phyloP scores from a whole-genome alignment of 768 basidiomycete species.

The Pulveroboletus sp. region DNA sequence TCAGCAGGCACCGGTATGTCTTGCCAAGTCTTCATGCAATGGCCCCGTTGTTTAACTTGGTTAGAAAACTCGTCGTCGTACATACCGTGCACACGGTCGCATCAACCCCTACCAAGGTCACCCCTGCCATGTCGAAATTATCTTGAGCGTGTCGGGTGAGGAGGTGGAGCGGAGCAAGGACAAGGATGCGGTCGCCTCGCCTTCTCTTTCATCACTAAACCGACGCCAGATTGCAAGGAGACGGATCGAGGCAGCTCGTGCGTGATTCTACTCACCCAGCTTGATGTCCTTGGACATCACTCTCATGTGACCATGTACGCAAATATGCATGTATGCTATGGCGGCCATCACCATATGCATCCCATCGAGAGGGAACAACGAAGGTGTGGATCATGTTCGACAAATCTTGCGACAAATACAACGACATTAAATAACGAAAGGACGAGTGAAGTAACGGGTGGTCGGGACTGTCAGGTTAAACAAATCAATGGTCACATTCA shows the following conservation, averaged over 20 bases:
- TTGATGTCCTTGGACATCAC: constrained; percentile 7
- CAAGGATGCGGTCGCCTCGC: constrained; percentile 51
- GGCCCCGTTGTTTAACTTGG: constrained; percentile 1
- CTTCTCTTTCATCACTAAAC: constrained; percentile 67
- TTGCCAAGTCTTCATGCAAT: not conserved
- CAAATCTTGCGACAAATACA: constrained; percentile 6
- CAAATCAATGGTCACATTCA: not conserved
- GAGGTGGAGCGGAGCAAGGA: constrained; percentile 94
- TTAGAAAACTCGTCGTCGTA: constrained; percentile 97
- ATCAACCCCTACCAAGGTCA: constrained; percentile 99
- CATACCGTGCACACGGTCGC: constrained; percentile 96
- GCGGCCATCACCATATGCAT: not conserved
- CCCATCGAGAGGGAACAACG: constrained; percentile 3
- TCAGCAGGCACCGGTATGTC: constrained; percentile 93
- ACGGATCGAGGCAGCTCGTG: constrained; percentile 82
- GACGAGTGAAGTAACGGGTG: not conserved
- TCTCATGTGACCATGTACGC: constrained; percentile 27
- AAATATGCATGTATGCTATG: constrained; percentile 31
- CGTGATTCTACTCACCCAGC: constrained; percentile 34
- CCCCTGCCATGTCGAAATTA: constrained; percentile 95
- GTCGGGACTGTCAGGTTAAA: not conserved
- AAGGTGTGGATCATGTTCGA: constrained; percentile 3
- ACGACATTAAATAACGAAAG: not conserved
- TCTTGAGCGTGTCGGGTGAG: constrained; percentile 73
- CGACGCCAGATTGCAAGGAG: constrained; percentile 83